These are phyloP conservation scores for Lasiodiplodia sp. DNA, from an alignment of 2,329 filamentous ascomycete genomes.

Conservation along the genomic window DNA sequence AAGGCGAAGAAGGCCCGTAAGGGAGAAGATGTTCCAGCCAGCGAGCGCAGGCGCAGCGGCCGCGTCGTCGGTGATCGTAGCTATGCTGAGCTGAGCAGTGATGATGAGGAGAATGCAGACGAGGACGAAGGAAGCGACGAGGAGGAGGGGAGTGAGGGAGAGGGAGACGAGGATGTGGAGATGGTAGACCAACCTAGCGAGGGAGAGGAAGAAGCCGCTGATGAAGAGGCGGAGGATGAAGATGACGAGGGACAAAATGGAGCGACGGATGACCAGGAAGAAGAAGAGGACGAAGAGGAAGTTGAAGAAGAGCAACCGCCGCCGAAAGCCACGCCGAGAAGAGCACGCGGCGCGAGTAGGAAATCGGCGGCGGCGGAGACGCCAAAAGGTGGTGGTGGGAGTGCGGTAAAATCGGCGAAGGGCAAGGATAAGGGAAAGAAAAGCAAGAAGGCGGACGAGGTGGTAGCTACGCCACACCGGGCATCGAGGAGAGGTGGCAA, in stretches of 20 bases:
- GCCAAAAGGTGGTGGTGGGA: not conserved
- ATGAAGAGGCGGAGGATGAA: too few species aligned
- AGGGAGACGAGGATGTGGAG: slow-evolving; percentile 36
- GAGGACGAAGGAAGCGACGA: slow-evolving; percentile 35
- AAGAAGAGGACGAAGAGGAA: slow-evolving; percentile 34
- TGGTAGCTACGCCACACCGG: not conserved
- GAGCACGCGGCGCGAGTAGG: not conserved
- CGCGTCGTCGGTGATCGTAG: slow-evolving; percentile 49
- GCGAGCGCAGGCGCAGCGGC: slow-evolving; percentile 53
- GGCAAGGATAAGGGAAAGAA: not conserved
- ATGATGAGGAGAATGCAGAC: slow-evolving; percentile 34
- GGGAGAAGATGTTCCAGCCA: slow-evolving; percentile 44
- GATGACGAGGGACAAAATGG: not conserved
- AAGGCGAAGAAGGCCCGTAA: slow-evolving; percentile 42
- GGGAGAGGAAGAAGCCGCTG: slow-evolving; percentile 7
- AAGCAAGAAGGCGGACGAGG: not conserved
- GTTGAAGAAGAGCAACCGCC: slow-evolving; percentile 38
- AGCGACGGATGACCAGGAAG: not conserved
- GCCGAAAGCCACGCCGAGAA: slow-evolving; percentile 23
- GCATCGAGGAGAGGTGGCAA: not conserved
- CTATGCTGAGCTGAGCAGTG: slow-evolving; percentile 53
- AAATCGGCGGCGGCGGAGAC: slow-evolving; percentile 8
- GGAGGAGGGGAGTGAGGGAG: slow-evolving; percentile 40
- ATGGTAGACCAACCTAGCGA: slow-evolving; percentile 36
- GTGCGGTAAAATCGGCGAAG: not conserved